phyloP scores from a whole-genome alignment of 208 protist species.

The Wallacemonas sp. region DNA sequence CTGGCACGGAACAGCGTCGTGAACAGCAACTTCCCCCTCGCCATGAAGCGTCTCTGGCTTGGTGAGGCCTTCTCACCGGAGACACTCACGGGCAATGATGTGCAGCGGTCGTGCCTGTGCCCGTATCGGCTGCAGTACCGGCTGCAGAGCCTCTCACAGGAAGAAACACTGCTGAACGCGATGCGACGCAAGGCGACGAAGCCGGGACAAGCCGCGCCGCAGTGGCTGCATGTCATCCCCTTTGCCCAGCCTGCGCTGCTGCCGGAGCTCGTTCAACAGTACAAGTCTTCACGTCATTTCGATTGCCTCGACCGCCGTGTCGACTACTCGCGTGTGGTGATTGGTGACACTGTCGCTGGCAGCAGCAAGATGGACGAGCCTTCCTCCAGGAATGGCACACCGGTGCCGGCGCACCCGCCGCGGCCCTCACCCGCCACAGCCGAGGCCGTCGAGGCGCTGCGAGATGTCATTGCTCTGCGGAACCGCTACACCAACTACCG shows the following conservation, averaged over 20 bases:
- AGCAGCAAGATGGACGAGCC: too few relatives aligned
- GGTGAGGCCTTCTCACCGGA: conserved; percentile 52
- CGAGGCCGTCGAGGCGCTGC: conserved; percentile 60
- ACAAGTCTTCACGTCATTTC: conserved; percentile 31
- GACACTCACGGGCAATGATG: conserved; percentile 49
- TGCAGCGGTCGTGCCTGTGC: conserved; percentile 64
- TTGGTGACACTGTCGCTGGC: conserved; percentile 36
- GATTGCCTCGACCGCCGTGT: conserved; percentile 82
- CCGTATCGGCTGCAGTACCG: conserved; percentile 86
- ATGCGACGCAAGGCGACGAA: conserved; percentile 63
- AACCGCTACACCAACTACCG: conserved; percentile 67
- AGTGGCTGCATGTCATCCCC: conserved; percentile 31
- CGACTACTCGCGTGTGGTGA: conserved; percentile 78
- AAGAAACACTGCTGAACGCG: conserved; percentile 77
- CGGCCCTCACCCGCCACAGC: background rate
- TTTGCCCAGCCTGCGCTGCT: conserved; percentile 46
- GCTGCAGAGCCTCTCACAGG: conserved; percentile 71
- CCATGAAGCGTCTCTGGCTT: conserved; percentile 73
- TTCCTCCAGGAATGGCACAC: too few relatives aligned
- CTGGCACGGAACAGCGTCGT: conserved; percentile 90
- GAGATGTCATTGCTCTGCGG: conserved; percentile 61
- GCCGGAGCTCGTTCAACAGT: conserved; percentile 48
- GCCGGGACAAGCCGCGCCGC: conserved; percentile 15
- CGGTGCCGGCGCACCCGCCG: background rate
- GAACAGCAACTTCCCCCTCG: conserved; percentile 81